Conservation (phyloP, 2,329 filamentous ascomycete genomes). For the Fusarium sp. region DNA sequence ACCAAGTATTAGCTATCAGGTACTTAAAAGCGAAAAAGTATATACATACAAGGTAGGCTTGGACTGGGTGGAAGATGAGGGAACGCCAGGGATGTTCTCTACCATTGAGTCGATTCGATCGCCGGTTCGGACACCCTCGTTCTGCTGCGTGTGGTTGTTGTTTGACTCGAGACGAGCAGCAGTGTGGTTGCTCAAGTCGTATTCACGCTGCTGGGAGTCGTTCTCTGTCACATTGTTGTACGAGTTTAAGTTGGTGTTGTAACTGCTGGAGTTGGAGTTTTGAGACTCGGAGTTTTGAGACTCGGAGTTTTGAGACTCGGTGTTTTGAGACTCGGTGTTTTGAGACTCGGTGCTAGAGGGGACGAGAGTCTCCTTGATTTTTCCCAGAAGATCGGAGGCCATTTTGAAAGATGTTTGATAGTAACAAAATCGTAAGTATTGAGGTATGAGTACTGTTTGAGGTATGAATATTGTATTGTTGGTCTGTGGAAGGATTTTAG, state of each 20-base stretch:
- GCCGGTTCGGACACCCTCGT: constrained; percentile 30
- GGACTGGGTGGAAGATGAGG: neutral
- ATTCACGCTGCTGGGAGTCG: constrained; percentile 16
- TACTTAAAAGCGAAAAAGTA: no score
- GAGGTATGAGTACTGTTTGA: no score
- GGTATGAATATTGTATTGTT: neutral
- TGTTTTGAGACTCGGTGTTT: neutral
- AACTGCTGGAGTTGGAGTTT: neutral
- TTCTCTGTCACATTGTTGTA: neutral
- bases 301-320: constrained; percentile 17
- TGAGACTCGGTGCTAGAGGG: constrained; percentile 22
- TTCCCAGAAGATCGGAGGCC: constrained; percentile 36
- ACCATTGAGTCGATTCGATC: constrained; percentile 30
- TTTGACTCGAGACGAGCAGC: neutral
- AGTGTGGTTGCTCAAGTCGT: neutral
- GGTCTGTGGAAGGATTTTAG: neutral
- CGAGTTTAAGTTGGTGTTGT: neutral
- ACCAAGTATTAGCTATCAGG: neutral
- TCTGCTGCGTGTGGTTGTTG: neutral
- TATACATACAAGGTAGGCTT: neutral
- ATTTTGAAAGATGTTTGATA: neutral
- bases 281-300: constrained; percentile 4
- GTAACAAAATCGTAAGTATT: neutral
- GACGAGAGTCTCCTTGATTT: constrained; percentile 39
- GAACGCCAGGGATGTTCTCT: constrained; percentile 27